Evolutionary conservation across 768 basidiomycete genomes (phyloP), one percentile per base, ranked within the genome.

Genomic region (Leucocoprinus sp.): DNA sequence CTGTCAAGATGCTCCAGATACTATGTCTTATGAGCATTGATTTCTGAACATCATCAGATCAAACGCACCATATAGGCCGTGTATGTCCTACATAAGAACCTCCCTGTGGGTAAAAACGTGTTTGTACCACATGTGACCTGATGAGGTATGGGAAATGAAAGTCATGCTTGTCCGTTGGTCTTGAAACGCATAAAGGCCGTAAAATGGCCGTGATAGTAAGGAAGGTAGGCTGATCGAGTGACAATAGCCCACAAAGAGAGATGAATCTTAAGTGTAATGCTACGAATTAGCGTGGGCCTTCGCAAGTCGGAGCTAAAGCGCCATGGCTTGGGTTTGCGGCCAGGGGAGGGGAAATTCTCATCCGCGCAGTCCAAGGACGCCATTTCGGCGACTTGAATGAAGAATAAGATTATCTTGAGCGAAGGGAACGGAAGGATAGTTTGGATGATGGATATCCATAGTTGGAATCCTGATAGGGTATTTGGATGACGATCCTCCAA

Each of bases 281-380:
- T 27, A 12, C 26, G 34, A 31, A 40, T 34, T 33, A 26, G 26
- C 15, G 33, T 38, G 28, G n/a, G n/a, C 11, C 46, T 49, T 37
- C 35, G 48, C 31, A 36, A 40, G 50, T 41, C 52, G 54, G 54
- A 51, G 52, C 50, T 55, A 55, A 49, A 35, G 48, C 44, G 54
- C 50, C 50, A 50, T 37, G 36, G 35, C 33, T 42, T 42, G 37
- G 37, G 39, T 37, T 38, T 45, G 37, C 36, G 44, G 12, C 26
- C 36, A 37, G 43, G 15, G 17, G 8, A 17, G 22, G 23, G 42
- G 42, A 36, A 36, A 28, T 45, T 45, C 44, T 45, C 34, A 41
- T 53, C 54, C 54, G 54, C 54, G 54, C 42, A 14, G 42, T 53
- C 50, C 54, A 52, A 48, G 52, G 52, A 49, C 21, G 35, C 41